Percentiles rank a stretch among this genome's conserved stretches.
These are phyloP conservation scores for Fraxinus albicans DNA, from an alignment of 305 asterid genomes.

Conservation along the genomic window DNA sequence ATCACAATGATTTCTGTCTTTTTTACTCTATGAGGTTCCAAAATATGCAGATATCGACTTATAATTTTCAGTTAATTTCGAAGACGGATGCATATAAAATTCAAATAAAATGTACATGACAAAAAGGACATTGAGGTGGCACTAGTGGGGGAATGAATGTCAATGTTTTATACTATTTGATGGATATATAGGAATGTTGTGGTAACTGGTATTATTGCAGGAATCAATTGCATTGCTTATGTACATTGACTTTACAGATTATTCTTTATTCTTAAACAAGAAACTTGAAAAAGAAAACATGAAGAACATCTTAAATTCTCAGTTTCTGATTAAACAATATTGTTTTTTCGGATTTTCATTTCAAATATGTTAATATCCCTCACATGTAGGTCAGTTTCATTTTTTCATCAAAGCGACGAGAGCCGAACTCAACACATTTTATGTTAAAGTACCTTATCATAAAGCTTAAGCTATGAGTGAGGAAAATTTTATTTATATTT, in stretches of 20 bases:
- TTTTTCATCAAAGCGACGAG: neutral
- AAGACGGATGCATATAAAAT: neutral
- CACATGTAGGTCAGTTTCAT: neutral
- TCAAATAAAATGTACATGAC: neutral
- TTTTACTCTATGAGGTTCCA: too few species aligned
- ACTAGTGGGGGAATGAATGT: conserved; percentile 10
- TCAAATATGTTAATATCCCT: neutral
- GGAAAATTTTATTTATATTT: neutral
- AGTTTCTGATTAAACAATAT: neutral
- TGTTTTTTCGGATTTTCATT: neutral
- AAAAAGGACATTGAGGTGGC: neutral
- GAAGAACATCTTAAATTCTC: neutral
- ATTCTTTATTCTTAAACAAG: neutral
- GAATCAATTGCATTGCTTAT: neutral
- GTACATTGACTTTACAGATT: conserved; percentile 1
- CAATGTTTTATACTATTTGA: neutral
- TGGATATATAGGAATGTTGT: neutral
- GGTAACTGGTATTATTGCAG: conserved; percentile 5
- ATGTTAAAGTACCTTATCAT: neutral
- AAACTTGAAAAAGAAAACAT: neutral
- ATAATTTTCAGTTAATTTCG: too few species aligned
- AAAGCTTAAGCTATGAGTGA: neutral
- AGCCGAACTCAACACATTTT: neutral
- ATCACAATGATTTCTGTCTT: too few species aligned
- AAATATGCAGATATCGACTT: too few species aligned